Conservation (phyloP, 2,329 filamentous ascomycete genomes). For the Zymoseptoria crescenta region DNA sequence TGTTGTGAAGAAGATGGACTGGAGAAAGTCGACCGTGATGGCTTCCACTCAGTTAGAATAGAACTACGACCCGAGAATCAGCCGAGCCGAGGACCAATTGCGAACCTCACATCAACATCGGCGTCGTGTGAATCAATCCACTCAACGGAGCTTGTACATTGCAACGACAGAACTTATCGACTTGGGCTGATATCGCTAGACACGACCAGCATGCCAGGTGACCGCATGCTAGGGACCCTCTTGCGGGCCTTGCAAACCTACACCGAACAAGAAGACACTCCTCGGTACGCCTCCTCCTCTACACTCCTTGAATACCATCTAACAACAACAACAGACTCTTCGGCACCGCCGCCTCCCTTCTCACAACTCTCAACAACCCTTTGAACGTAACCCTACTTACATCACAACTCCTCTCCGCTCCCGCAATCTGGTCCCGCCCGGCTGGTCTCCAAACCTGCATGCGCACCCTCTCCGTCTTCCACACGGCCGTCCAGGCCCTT, state of each 20-base stretch:
- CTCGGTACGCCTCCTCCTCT: constrained; percentile 37
- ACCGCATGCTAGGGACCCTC: constrained; percentile 59
- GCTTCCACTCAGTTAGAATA: background rate
- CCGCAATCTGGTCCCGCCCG: constrained; percentile 60
- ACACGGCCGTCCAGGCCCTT: constrained; percentile 54
- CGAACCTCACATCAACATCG: background rate
- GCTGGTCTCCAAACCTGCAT: constrained; percentile 56
- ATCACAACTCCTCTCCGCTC: constrained; percentile 62
- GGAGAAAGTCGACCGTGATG: background rate
- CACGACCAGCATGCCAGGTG: constrained; percentile 50
- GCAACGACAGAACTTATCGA: background rate
- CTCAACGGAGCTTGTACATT: no score
- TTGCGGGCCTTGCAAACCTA: constrained; percentile 56
- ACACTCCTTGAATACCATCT: constrained; percentile 1
- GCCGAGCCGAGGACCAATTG: background rate
- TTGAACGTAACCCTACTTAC: constrained; percentile 67
- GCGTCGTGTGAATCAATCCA: no score
- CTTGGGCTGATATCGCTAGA: background rate
- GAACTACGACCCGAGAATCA: background rate
- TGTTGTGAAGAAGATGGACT: background rate
- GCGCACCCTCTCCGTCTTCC: constrained; percentile 63
- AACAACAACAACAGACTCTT: constrained; percentile 38
- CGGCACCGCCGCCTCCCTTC: constrained; percentile 58
- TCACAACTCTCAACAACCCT: constrained; percentile 64
- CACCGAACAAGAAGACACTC: constrained; percentile 51